Percentiles rank a stretch among this genome's conserved stretches.
Evolutionary conservation across 768 basidiomycete species (phyloP).

Genomic region (Collybia sordida): DNA sequence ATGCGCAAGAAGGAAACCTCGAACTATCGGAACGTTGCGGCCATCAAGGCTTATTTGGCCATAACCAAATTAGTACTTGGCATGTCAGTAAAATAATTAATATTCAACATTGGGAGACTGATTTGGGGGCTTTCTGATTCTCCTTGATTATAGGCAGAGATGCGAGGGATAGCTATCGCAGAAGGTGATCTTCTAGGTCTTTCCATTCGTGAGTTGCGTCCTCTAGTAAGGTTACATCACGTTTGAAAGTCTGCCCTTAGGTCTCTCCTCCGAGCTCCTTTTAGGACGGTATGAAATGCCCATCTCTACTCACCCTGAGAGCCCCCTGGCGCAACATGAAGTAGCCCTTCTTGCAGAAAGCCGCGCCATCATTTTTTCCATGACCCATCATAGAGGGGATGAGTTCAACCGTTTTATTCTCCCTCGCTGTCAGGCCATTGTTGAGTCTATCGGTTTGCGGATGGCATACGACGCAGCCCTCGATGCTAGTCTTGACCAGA

Average conservation of each 20-base stretch:
- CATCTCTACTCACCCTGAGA: conserved; percentile 7
- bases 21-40: conserved; percentile 36
- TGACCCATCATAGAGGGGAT: conserved; percentile 25
- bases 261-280: conserved; percentile 26
- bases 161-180: conserved; percentile 39
- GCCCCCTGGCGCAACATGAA: conserved; percentile 21
- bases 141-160: conserved; percentile 25
- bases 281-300: conserved; percentile 19
- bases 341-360: conserved; percentile 11
- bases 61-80: conserved; percentile 30
- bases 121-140: neutral
- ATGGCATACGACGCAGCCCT: conserved; percentile 44
- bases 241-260: conserved; percentile 9
- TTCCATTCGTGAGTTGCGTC: conserved; percentile 31
- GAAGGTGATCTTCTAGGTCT: conserved; percentile 44
- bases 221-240: neutral
- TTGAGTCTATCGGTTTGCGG: conserved; percentile 46
- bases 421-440: conserved; percentile 35
- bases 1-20: conserved; percentile 11
- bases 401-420: conserved; percentile 34
- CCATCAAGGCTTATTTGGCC: conserved; percentile 39
- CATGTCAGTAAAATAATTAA: conserved; percentile 31
- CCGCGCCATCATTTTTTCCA: conserved; percentile 16
- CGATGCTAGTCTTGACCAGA: conserved; percentile 18
- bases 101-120: neutral